Percentiles rank a stretch among this genome's conserved stretches.
phyloP scores from a whole-genome alignment of 805 yeast species.

The Kazachstania kunashirensis region DNA sequence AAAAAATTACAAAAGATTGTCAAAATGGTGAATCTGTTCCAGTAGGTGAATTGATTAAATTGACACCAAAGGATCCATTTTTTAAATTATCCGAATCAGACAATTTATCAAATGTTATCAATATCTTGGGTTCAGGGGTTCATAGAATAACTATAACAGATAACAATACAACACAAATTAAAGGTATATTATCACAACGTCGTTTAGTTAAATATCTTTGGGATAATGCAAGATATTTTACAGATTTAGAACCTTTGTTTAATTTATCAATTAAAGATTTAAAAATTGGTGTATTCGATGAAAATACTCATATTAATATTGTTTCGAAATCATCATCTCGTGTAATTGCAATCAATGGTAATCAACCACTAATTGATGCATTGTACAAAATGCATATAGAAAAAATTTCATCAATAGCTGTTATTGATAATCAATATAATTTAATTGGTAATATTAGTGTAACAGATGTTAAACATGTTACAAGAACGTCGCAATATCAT shows the following conservation, averaged over 20 bases:
- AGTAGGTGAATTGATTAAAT: constrained; percentile 70
- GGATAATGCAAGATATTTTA: constrained; percentile 86
- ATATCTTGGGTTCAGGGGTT: constrained; percentile 82
- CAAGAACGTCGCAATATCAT: constrained; percentile 75
- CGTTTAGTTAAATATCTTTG: constrained; percentile 74
- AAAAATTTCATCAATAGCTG: constrained; percentile 82
- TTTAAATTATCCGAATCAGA: constrained; percentile 63
- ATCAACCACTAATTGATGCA: constrained; percentile 77
- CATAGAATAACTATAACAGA: constrained; percentile 80
- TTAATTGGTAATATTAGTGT: constrained; percentile 87
- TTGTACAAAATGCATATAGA: constrained; percentile 72
- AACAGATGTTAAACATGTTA: constrained; percentile 81
- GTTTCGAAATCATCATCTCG: constrained; percentile 28
- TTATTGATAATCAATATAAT: constrained; percentile 65
- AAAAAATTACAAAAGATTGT: constrained; percentile 39
- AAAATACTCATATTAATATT: constrained; percentile 21
- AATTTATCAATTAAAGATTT: constrained; percentile 58
- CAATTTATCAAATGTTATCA: constrained; percentile 63
- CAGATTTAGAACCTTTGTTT: constrained; percentile 64
- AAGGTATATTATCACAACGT: constrained; percentile 85
- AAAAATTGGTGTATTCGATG: constrained; percentile 55
- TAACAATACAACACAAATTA: constrained; percentile 42
- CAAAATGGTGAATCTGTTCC: constrained; percentile 81
- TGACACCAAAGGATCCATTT: constrained; percentile 83
- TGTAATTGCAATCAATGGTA: constrained; percentile 76